A percentile compares a stretch with the other conserved stretches of the same genome.
phyloP scores from a whole-genome alignment of 768 basidiomycete species.

The Nidula microcarpa region DNA sequence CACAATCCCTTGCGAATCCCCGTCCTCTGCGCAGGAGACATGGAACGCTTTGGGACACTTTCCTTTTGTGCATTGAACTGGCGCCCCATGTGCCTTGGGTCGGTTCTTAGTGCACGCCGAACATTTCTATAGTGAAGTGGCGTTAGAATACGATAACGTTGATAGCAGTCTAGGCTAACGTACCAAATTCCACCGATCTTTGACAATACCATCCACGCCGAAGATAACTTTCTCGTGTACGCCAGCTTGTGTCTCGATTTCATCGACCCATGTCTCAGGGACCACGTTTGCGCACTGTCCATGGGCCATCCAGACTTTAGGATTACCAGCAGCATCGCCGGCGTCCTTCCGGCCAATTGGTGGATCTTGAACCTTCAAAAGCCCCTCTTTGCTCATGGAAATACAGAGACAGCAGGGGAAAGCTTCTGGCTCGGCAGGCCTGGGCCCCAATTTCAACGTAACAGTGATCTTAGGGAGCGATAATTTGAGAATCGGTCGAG shows the following conservation, averaged over 20 bases:
- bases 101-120: constrained; percentile 71
- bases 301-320: constrained; percentile 71
- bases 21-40: constrained; percentile 79
- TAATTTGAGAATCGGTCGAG: constrained; percentile 11
- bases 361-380: constrained; percentile 68
- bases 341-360: constrained; percentile 54
- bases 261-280: constrained; percentile 92
- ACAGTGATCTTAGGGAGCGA: constrained; percentile 42
- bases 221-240: constrained; percentile 57
- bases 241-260: constrained; percentile 41
- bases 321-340: constrained; percentile 40
- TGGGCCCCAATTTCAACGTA: constrained; percentile 66
- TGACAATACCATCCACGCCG: constrained; percentile 86
- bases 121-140: constrained; percentile 68
- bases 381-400: constrained; percentile 45
- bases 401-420: constrained; percentile 73
- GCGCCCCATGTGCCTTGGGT: constrained; percentile 69
- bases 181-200: constrained; percentile 91
- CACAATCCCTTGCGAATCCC: constrained; percentile 46
- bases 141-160: constrained; percentile 1
- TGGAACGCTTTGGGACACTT: constrained; percentile 95
- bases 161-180: constrained; percentile 17
- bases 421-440: constrained; percentile 47
- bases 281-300: constrained; percentile 75
- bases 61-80: constrained; percentile 91